phyloP scores from a whole-genome alignment of 2,329 filamentous ascomycete species.

The Cladosporium velox region DNA sequence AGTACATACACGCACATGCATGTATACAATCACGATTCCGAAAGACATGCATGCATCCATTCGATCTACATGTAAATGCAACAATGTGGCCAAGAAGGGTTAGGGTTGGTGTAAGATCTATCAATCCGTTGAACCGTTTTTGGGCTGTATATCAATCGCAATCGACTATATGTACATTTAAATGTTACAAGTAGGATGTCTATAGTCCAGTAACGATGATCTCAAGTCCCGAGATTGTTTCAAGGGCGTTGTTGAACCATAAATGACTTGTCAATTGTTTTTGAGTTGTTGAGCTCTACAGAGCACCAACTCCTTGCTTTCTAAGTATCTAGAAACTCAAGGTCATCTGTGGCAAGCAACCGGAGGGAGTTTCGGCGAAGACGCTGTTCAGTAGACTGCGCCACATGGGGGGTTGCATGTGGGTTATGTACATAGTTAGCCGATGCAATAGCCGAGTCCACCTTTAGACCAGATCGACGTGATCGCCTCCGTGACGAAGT shows the following conservation, averaged over 20 bases:
- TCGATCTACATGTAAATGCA: too few relatives aligned
- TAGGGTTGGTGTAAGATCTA: neutral
- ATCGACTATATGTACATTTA: too few relatives aligned
- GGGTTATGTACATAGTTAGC: neutral
- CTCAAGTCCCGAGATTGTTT: neutral
- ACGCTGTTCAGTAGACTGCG: neutral
- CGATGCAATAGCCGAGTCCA: conserved; percentile 18
- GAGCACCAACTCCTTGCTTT: neutral
- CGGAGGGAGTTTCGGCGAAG: neutral
- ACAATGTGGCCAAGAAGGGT: neutral
- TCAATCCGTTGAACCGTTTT: neutral
- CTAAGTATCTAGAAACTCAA: too few relatives aligned
- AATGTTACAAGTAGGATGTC: too few relatives aligned
- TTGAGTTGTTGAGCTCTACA: neutral
- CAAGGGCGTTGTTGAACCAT: neutral
- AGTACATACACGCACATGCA: neutral
- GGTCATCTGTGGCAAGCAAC: neutral
- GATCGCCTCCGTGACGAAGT: conserved; percentile 4
- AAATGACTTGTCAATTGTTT: too few relatives aligned
- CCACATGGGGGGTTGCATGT: neutral
- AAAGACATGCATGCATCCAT: neutral
- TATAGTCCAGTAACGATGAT: neutral
- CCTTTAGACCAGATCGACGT: neutral
- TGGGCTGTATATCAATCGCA: neutral
- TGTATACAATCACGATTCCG: neutral